Evolutionary conservation across 768 basidiomycete species (phyloP), one percentile per base, ranked within the genome.

Genomic region (Pisolithus albus): DNA sequence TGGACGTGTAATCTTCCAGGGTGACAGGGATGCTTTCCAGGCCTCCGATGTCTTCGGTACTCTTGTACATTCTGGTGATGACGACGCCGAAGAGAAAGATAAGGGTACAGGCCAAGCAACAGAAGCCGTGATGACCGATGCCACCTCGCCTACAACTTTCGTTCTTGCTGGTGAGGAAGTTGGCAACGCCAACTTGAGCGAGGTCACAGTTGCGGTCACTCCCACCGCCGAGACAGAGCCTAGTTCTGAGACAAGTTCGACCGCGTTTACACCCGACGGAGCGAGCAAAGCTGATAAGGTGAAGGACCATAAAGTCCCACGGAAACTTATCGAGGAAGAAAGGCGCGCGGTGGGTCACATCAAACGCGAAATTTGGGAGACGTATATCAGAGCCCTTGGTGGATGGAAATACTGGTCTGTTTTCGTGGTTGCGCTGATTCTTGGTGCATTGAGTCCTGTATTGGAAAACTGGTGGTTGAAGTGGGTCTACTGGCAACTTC

Each of bases 251-350:
- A 71, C 73, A 10, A 71, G 67, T 53, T 78, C 76, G 3, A 72
- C 73, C 10, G 76, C 68, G n/a, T 56, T 72, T 13, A 60, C 71
- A 32, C 60, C 60, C 16, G 66, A 73, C 10, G 66, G 69, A 18
- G 69, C 69, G 2, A 56, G 51, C 19, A 67, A 70, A 2, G 61
- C 66, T n/a, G 72, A 72, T 5, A 38, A 59, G 21, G 53, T 63
- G 9, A 63, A 67, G 52, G 65, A 68, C 51, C 80, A 75, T 63
- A 87, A 82, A 61, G 61, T 75, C 1, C 86, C 92, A 0, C 76
- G 90, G 36, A 94, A 93, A 64, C 76, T 94, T 43, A 72, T 94
- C 6, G 92, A 95, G 59, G 88, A 90, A 59, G 88, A 90, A 64
- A 80, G 78, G 54, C 77, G 88, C n/a, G 86, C 84, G 1, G 80